Base-by-base conservation (phyloP, 2,329 filamentous ascomycete genomes). In the Pleurostoma richardsiae region DNA sequence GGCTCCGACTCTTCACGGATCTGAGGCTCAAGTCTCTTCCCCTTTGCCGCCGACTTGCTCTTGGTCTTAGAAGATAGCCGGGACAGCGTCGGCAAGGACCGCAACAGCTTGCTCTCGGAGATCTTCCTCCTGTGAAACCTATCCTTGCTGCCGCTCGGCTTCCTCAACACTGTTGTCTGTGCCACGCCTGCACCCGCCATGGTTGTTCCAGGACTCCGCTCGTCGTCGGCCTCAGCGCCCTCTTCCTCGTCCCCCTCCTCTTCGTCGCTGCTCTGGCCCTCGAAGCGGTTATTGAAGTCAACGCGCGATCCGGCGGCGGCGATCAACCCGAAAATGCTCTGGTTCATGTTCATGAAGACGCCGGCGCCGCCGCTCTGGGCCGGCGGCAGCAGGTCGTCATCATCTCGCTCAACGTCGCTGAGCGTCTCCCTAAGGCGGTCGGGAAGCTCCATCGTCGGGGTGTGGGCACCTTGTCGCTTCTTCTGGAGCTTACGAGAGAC, bases 241-340 rank as follows among this genome's bases (percentile, higher is more conserved):
- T 42, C 40, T n/a, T 41, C 53, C 4, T 64, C 66, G 19, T 75
- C 74, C n/a, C 69, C 76, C 42, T 88, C 86, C 30, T 92, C 88
- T 53, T 90, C 90, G 56, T 92, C 90, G 56, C 88, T 94, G 39
- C 86, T 90, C 54, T 86, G 75, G 43, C 71, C 86, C 59, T 90
- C 86, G 64, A 94, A 92, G 36, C 87, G 81, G 49, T 87, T 79
- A 64, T 88, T 85, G 60, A 95, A 90, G 66, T 95, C 86, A 44
- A 87, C 84, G 49, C 82, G 83, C 30, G 89, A 91, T 5, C 90
- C 89, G 36, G 90, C 90, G 11, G 90, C 89, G 5, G 91, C 88
- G 55, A 97, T 91, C 68, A 97, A 81, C 45, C 90, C 90, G 64
- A 96, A 95, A 46, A 97, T 85, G 54, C 89, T 95, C 73, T 96